Evolutionary conservation across 2,329 filamentous ascomycete genomes (phyloP).

Genomic region (Hypomyces rosellus): DNA sequence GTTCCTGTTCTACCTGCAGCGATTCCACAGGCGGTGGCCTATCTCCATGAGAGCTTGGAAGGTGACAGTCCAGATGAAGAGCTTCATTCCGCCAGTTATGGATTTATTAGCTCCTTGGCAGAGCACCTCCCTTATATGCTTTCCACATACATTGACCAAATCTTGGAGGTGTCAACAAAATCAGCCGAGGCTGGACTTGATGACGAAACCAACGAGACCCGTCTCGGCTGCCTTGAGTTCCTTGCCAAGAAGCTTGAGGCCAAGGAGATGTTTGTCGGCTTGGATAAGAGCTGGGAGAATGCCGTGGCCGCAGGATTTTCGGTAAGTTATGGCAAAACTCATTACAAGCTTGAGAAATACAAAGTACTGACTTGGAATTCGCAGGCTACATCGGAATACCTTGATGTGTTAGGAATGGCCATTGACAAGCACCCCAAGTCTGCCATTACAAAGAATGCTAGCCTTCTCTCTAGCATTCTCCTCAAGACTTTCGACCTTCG

Average conservation of each 20-base stretch:
- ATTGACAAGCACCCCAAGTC: constrained; percentile 75
- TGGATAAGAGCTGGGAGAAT: constrained; percentile 65
- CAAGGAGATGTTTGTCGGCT: constrained; percentile 65
- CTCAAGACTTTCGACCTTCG: constrained; percentile 59
- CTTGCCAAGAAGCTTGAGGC: constrained; percentile 72
- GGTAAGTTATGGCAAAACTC: constrained; percentile 38
- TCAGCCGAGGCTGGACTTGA: constrained; percentile 60
- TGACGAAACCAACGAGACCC: constrained; percentile 56
- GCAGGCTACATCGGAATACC: constrained; percentile 60
- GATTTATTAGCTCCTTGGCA: constrained; percentile 71
- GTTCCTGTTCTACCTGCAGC: constrained; percentile 75
- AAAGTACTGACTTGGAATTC: background rate
- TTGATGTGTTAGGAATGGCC: constrained; percentile 62
- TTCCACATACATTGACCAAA: constrained; percentile 65
- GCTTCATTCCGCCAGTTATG: constrained; percentile 76
- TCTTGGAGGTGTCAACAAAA: constrained; percentile 65
- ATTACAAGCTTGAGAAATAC: too few relatives aligned
- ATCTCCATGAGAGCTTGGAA: constrained; percentile 59
- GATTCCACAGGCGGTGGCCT: constrained; percentile 63
- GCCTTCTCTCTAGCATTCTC: constrained; percentile 60
- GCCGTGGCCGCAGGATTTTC: constrained; percentile 56
- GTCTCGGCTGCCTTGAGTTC: constrained; percentile 63
- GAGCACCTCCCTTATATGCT: constrained; percentile 88
- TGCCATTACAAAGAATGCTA: constrained; percentile 67
- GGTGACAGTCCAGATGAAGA: constrained; percentile 49